A percentile compares a stretch with the other conserved stretches of the same genome.
phyloP scores from a whole-genome alignment of 140 eudicot species.

The Erigeron philadelphicus region DNA sequence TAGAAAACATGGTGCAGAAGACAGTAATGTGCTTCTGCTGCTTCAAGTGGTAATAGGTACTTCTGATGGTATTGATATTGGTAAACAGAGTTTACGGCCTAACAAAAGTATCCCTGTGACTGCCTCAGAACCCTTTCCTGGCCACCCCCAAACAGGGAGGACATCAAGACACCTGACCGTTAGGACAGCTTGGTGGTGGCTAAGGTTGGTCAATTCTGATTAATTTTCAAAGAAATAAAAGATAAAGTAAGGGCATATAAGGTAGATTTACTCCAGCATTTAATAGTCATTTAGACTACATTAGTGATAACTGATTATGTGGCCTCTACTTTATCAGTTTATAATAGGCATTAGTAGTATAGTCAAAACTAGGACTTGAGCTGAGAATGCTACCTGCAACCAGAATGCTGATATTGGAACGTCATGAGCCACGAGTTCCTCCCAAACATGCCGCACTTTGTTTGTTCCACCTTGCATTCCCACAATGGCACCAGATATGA shows the following conservation, averaged over 20 bases:
- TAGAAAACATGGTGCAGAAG: background rate
- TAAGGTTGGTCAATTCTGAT: background rate
- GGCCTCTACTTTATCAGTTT: background rate
- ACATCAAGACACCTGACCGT: no score
- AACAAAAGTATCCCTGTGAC: no score
- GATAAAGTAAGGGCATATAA: background rate
- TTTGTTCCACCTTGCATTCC: conserved; percentile 99
- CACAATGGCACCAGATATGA: conserved; percentile 94
- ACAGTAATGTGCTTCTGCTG: background rate
- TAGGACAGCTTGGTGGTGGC: no score
- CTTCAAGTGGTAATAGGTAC: background rate
- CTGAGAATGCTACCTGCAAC: conserved; percentile 66
- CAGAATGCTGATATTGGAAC: conserved; percentile 93
- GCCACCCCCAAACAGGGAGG: no score
- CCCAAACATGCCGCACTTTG: conserved; percentile 65
- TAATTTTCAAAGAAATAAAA: background rate
- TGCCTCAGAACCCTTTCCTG: no score
- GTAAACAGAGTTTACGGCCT: no score
- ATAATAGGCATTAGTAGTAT: background rate
- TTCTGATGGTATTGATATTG: background rate
- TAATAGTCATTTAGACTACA: background rate
- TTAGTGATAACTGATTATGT: background rate
- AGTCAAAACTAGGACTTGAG: conserved; percentile 10
- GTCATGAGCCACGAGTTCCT: conserved; percentile 44
- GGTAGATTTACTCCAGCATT: background rate